Conservation (phyloP, 2,329 filamentous ascomycete species). For the Emmonsia crescens region DNA sequence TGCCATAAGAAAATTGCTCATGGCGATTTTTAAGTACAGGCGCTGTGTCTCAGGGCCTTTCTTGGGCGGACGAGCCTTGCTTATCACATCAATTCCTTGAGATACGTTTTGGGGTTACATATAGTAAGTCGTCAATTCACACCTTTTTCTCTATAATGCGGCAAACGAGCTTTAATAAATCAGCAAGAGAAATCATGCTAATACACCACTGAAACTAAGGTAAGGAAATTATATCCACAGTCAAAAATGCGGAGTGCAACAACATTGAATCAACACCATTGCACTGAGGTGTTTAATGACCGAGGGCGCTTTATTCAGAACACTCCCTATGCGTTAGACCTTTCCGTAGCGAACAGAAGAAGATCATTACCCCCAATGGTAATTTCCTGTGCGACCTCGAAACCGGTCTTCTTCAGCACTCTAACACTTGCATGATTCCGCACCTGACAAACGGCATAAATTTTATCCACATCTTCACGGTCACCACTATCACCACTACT, state of each 20-base stretch:
- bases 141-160: not conserved
- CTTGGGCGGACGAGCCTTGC: not conserved
- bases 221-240: not conserved
- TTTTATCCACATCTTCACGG: not conserved
- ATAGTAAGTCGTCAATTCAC: not conserved
- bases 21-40: not conserved
- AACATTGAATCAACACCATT: not conserved
- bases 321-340: not conserved
- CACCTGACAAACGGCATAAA: not conserved
- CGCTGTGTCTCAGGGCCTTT: not conserved
- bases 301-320: too few relatives aligned
- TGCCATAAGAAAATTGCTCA: not conserved
- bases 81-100: not conserved
- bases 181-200: not conserved
- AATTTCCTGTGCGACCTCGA: not conserved
- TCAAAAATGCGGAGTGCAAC: not conserved
- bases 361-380: not conserved
- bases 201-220: not conserved
- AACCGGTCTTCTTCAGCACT: not conserved
- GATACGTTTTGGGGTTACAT: not conserved
- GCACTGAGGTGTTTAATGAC: too few relatives aligned
- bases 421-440: not conserved
- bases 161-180: not conserved
- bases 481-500: not conserved
- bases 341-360: not conserved